Base-by-base conservation (phyloP, 1,284 basidiomycete genomes). In the Leucoagaricus sp. region DNA sequence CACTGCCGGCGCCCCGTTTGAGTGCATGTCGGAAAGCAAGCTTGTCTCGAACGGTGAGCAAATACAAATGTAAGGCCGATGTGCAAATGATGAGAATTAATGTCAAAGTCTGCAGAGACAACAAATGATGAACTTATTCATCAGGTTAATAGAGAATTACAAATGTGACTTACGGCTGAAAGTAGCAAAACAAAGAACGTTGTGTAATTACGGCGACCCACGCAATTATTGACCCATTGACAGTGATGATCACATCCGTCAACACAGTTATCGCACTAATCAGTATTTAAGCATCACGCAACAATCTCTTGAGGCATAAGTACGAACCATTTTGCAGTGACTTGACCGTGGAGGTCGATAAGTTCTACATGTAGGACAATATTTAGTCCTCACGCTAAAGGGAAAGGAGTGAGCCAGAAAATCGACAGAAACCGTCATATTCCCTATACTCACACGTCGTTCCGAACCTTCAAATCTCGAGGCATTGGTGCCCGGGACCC, bases 181-280 rank as follows among this genome's bases (percentile, higher is more conserved):
- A 87, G 71, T 26, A 97, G 78, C 64, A 94, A 85, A 1, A 84
- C 83, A 62, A 96, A 87, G 74, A 98, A 98, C 21, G 87, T 82
- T 23, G 92, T 90, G 71, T 98, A 97, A 70, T 96, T 97, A 49
- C 94, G 86, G 49, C 91, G 84, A 3, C 95, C 94, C 45, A 98
- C 81, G 67, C 94, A 97, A 67, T 94, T 95, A 71, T 96, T 96
- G 31, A 97, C 85, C 87, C 94, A 97, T 63, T 94, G 91, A 64
- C 95, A 97, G 72, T 96, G 93, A 67, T 96, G 93, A 67, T 96
- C 89, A 65, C 85, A 88, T 21, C 87, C 89, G 63, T 96, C 94
- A 21, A 96, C 91, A 67, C 95, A 97, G 68, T 97, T 96, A 64
- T 96, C 93, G 70, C 94, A 97, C 89, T 94, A 23, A 41, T 42